These are phyloP conservation scores for Cucumis melo DNA, from an alignment of 306 rosid genomes.

Conservation along the genomic window DNA sequence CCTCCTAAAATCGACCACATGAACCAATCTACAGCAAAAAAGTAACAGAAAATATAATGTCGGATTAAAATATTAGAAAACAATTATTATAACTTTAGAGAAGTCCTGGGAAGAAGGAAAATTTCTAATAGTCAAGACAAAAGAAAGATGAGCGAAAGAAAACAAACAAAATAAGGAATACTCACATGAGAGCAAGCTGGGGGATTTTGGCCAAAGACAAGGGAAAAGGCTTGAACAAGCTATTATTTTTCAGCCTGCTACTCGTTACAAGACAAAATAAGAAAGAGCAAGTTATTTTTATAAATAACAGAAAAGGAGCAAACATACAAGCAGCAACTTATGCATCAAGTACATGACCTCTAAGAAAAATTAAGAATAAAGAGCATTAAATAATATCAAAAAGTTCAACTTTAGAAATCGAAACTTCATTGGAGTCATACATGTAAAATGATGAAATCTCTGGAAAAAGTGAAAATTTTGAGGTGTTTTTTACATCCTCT, in stretches of 20 bases:
- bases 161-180: slow-evolving; percentile 24
- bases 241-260: slow-evolving; percentile 97
- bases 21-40: too few species aligned
- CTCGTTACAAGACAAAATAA: slow-evolving; percentile 27
- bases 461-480: too few species aligned
- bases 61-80: slow-evolving; percentile 13
- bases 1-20: too few species aligned
- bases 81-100: slow-evolving; percentile 1
- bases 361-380: not conserved
- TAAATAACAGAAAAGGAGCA: not conserved
- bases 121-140: slow-evolving; percentile 3
- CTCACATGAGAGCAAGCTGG: slow-evolving; percentile 99
- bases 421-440: not conserved
- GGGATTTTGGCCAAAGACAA: too few species aligned
- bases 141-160: slow-evolving; percentile 7
- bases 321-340: not conserved
- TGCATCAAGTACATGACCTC: not conserved
- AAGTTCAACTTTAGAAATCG: not conserved
- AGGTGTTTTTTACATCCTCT: too few species aligned
- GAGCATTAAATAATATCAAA: not conserved
- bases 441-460: too few species aligned
- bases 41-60: too few species aligned
- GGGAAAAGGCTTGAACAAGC: slow-evolving; percentile 79
- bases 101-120: slow-evolving; percentile 9
- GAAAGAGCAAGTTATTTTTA: not conserved